Evolutionary conservation across 768 basidiomycete species (phyloP), one percentile per base, ranked within the genome.

Genomic region (Calocera cornea): DNA sequence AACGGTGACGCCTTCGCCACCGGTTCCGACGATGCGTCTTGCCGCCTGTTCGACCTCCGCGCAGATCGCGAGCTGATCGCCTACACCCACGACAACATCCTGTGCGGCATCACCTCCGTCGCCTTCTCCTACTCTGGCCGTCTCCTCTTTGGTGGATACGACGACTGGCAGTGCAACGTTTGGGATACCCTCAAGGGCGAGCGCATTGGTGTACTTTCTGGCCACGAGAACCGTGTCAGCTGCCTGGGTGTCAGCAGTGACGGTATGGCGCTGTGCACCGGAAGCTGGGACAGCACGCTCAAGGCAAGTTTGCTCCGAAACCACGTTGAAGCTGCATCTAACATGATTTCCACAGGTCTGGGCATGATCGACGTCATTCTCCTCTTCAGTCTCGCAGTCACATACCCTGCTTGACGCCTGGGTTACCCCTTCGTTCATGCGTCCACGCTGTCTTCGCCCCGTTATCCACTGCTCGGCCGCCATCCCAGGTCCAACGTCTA

Each of bases 101-200:
- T 98, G 17, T 98, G 95, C 74, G 95, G 97, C 70, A 97, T 99
- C 78, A 99, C 95, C 16, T 97, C 95, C 2, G 97, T 99, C 71
- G 95, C 94, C 16, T 99, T 99, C 82, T 98, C 95, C 2, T 91
- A 92, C 72, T 97, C 95, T 31, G 95, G 95, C 40, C 90, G 95
- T 68, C 92, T 99, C 72, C 83, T 99, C 41, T 99, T 99, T 72
- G 95, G 97, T 71, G 95, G 95, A 44, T 99, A 99, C 76, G 95
- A 99, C 77, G 95, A 99, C 76, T 98, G 97, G 91, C 98, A 97
- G 72, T 95, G 93, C 82, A 99, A 99, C 75, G 95, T 98, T 65
- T 99, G 95, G 95, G 95, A 99, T 76, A 97, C 95, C 33, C 82
- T 99, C 74, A 97, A 95, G 78, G 97, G 97, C 66, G 95, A 98